A percentile compares a stretch with the other conserved stretches of the same genome.
Evolutionary conservation across 2,329 filamentous ascomycete species (phyloP).

Genomic region (Claviceps cyperi): DNA sequence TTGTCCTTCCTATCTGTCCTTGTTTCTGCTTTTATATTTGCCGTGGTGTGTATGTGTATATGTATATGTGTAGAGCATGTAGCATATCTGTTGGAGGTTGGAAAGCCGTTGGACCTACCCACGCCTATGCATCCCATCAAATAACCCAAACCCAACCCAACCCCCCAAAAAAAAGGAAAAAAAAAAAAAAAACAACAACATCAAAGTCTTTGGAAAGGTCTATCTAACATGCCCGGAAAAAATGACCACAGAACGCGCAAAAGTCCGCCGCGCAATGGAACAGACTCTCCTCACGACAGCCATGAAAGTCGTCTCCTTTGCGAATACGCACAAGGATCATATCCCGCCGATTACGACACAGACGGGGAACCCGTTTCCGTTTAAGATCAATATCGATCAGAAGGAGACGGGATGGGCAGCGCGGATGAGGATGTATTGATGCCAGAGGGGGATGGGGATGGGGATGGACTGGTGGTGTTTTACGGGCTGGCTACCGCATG

Average conservation of each 20-base stretch:
- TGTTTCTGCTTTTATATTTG: too few species aligned
- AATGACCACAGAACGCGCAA: constrained; percentile 52
- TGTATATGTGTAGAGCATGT: too few species aligned
- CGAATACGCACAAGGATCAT: constrained; percentile 83
- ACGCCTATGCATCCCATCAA: background rate
- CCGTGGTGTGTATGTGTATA: too few species aligned
- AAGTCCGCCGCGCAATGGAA: constrained; percentile 83
- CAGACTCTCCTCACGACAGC: constrained; percentile 75
- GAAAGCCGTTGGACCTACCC: too few species aligned
- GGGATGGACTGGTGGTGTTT: too few species aligned
- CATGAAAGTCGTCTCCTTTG: constrained; percentile 78
- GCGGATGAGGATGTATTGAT: constrained; percentile 59
- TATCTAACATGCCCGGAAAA: too few species aligned
- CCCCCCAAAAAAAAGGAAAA: background rate
- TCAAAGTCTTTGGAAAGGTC: too few species aligned
- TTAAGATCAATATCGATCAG: constrained; percentile 80
- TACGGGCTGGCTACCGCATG: too few species aligned
- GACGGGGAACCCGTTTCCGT: constrained; percentile 87
- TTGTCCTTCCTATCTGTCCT: constrained; percentile 1
- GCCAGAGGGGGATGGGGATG: background rate
- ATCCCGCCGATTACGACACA: constrained; percentile 95
- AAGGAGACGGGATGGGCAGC: constrained; percentile 64
- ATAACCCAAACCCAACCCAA: background rate
- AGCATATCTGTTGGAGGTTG: too few species aligned
- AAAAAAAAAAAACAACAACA: background rate